Evolutionary conservation across 2,329 filamentous ascomycete species (phyloP), one percentile per base, ranked within the genome.

Genomic region (Amauroascus niger): DNA sequence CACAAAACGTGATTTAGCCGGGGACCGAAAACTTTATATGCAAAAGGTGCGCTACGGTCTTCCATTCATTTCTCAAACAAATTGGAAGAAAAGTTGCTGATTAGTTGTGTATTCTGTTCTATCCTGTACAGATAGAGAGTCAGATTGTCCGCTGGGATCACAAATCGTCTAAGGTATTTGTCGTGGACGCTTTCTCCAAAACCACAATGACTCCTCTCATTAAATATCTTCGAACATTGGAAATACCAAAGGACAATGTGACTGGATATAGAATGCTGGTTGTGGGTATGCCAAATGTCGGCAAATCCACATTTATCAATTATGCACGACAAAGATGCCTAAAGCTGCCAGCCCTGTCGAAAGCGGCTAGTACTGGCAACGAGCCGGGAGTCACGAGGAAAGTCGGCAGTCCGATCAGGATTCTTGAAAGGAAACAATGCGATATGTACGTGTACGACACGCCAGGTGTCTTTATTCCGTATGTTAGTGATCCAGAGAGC

Each of bases 251-350:
- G 20, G 43, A 41, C 43, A 51, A 46, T 13, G 72, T 97, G n/a
- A 83, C 87, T 6, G 90, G 89, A n/a, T 79, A 88, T 61, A 81
- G 89, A 47, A 80, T 89, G 54, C 79, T 98, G 68, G 81, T 97
- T 0, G 90, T 97, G 13, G 93, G 93, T 53, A 96, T 98, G 90
- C 93, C 93, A 33, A 98, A 98, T 66, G 88, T 95, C 0, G 93
- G 93, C 33, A 98, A 98, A 71, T 95, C 88, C 45, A 89, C 90
- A 1, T 76, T 98, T n/a, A 80, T 98, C 40, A 98, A 98, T 68
- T 80, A 83, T 14, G 78, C 97, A 47, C 84, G 93, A 18, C 79
- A 76, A 39, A 24, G 9, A 20, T 49, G 22, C 14, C 6, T 49
- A 74, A 78, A 16, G 88, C 88, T 8, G 16, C 30, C 7, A 26